Base-by-base conservation (phyloP, 1,139 yeast genomes). In the Scheffersomyces quercinus region DNA sequence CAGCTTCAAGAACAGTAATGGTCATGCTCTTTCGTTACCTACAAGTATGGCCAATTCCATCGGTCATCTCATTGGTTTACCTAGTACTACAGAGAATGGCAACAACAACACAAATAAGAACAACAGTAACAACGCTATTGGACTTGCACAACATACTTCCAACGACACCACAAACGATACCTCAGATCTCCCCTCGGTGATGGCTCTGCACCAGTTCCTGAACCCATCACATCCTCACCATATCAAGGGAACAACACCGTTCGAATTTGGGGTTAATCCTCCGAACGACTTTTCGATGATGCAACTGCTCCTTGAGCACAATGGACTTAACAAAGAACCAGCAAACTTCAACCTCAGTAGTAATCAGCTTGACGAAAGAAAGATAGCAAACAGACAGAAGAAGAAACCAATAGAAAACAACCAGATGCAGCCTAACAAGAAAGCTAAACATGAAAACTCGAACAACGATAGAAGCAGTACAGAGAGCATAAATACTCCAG, bases 151-250 rank as follows among this genome's bases (percentile, higher is more conserved):
- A 2, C 26, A 20, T 8, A 20, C 26, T 20, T 20, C 26, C 8
- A 20, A 9, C 8, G 26, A 20, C 8, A 20, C 7, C 9, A 20
- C 26, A 5, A 20, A 20, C 26, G 26, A 20, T 20, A 6, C 26
- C 1, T 20, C 26, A 20, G 26, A 20, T 20, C 24, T 44, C 53
- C 20, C 45, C 26, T 20, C 26, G 26, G 26, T 20, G 7, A 20
- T 61, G 29, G 60, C 65, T 1, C 52, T 60, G 6, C 64, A 62
- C 42, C 70, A 61, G 43, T 68, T 67, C 47, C 62, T 55, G 39
- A 59, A 68, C 46, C 73, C 73, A 1, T 59, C 55, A 37, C 73
- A 67, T 40, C 72, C 71, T 3, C 73, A 68, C 49, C 70, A 67
- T 44, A 55, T 67, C 13, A 62, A 63, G 41, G 73, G 72, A 1